Evolutionary conservation across 805 yeast species (phyloP).

Genomic region (Crinitomyces ghanaensis): DNA sequence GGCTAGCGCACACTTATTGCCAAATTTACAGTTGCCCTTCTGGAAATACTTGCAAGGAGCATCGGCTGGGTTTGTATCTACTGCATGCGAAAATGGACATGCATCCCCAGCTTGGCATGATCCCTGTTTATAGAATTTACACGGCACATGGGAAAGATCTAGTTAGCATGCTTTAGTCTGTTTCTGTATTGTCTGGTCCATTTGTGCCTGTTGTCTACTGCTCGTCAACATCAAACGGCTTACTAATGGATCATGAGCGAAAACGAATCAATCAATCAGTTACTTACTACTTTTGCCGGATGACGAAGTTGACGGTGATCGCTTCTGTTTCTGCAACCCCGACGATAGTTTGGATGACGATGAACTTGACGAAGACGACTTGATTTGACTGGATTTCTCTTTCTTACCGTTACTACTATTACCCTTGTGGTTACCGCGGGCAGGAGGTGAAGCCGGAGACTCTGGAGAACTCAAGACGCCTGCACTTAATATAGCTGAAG

Average conservation of each 20-base stretch:
- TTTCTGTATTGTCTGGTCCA: conserved; percentile 3
- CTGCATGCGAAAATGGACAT: conserved; percentile 83
- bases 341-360: conserved; percentile 10
- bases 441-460: too few relatives aligned
- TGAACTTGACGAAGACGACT: too few relatives aligned
- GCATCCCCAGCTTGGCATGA: conserved; percentile 88
- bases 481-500: too few relatives aligned
- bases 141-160: conserved; percentile 88
- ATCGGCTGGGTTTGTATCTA: conserved; percentile 39
- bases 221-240: conserved; percentile 1
- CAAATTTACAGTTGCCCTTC: conserved; percentile 95
- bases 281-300: conserved; percentile 1
- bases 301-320: neutral
- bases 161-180: conserved; percentile 16
- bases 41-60: conserved; percentile 85
- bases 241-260: neutral
- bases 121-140: conserved; percentile 87
- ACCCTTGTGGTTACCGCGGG: too few relatives aligned
- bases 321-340: conserved; percentile 8
- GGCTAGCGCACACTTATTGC: conserved; percentile 86
- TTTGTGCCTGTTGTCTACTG: too few relatives aligned
- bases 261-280: neutral
- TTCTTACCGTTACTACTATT: too few relatives aligned
- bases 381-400: too few relatives aligned
- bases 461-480: too few relatives aligned